Evolutionary conservation across 768 basidiomycete genomes (phyloP).

Genomic region (Cyclocybe cylindracea): DNA sequence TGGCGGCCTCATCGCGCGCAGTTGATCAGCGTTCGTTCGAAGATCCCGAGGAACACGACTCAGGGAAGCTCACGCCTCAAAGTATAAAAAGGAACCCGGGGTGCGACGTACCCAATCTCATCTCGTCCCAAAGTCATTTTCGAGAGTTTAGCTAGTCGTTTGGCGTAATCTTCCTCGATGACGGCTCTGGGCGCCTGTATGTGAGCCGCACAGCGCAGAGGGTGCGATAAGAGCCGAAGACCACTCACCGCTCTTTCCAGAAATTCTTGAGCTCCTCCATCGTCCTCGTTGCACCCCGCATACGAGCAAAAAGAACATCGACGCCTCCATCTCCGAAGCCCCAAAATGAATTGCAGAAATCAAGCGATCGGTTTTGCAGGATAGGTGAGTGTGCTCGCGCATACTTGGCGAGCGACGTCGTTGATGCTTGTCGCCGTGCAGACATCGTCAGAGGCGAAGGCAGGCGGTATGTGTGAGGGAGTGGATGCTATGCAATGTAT

Average conservation of each 20-base stretch:
- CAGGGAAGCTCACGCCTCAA: slow-evolving; percentile 2
- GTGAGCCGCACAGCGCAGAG: slow-evolving; percentile 1
- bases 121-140: slow-evolving; percentile 79
- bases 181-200: slow-evolving; percentile 52
- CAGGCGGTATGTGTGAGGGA: slow-evolving; percentile 3
- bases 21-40: not conserved
- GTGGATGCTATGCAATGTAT: slow-evolving; percentile 3
- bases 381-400: slow-evolving; percentile 57
- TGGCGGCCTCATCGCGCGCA: not conserved
- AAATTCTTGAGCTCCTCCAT: slow-evolving; percentile 86
- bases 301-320: slow-evolving; percentile 86
- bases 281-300: slow-evolving; percentile 83
- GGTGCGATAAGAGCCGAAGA: not conserved
- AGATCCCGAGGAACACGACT: not conserved
- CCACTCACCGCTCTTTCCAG: slow-evolving; percentile 89
- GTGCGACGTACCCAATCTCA: slow-evolving; percentile 82
- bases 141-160: slow-evolving; percentile 76
- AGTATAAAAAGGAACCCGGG: not conserved
- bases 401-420: slow-evolving; percentile 76
- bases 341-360: slow-evolving; percentile 99
- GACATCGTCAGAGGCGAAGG: slow-evolving; percentile 45
- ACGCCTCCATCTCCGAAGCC: slow-evolving; percentile 83
- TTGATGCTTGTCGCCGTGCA: slow-evolving; percentile 78
- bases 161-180: slow-evolving; percentile 96
- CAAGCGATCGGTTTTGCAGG: slow-evolving; percentile 53